Conservation (phyloP, 805 yeast genomes). For the Kodamaea neixiangensis region DNA sequence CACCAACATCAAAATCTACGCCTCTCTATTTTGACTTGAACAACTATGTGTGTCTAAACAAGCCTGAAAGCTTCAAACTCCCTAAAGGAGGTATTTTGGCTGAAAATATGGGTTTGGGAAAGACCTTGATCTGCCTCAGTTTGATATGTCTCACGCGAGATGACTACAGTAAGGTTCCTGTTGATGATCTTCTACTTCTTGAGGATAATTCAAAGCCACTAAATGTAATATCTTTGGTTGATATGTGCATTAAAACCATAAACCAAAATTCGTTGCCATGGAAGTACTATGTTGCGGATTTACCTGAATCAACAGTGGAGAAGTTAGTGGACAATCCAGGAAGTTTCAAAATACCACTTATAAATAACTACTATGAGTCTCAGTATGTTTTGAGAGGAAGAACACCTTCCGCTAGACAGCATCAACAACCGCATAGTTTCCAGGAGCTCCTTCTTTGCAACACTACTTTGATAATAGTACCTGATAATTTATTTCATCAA, state of each 20-base stretch:
- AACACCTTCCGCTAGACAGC: constrained; percentile 18
- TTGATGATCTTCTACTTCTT: constrained; percentile 22
- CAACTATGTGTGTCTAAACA: constrained; percentile 25
- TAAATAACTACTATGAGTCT: constrained; percentile 21
- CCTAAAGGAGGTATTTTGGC: constrained; percentile 67
- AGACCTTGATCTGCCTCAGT: constrained; percentile 60
- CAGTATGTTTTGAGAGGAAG: constrained; percentile 20
- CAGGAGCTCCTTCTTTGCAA: constrained; percentile 38
- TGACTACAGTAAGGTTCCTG: constrained; percentile 51
- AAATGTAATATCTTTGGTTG: constrained; percentile 23
- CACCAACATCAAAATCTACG: constrained; percentile 15
- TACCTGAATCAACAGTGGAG: constrained; percentile 47
- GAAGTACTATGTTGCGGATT: constrained; percentile 45
- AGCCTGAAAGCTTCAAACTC: constrained; percentile 46
- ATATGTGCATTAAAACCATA: constrained; percentile 46
- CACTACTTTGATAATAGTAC: constrained; percentile 61
- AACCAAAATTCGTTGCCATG: constrained; percentile 56
- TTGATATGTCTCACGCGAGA: constrained; percentile 55
- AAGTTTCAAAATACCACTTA: constrained; percentile 37
- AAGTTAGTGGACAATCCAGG: constrained; percentile 45
- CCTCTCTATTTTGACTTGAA: constrained; percentile 39
- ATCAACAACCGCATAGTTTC: constrained; percentile 25
- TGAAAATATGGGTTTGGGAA: constrained; percentile 70
- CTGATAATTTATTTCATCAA: constrained; percentile 66
- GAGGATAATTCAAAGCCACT: constrained; percentile 4